A percentile compares a stretch with the other conserved stretches of the same genome.
phyloP scores from a whole-genome alignment of 306 rosid species.

The Trifolium pratense region DNA sequence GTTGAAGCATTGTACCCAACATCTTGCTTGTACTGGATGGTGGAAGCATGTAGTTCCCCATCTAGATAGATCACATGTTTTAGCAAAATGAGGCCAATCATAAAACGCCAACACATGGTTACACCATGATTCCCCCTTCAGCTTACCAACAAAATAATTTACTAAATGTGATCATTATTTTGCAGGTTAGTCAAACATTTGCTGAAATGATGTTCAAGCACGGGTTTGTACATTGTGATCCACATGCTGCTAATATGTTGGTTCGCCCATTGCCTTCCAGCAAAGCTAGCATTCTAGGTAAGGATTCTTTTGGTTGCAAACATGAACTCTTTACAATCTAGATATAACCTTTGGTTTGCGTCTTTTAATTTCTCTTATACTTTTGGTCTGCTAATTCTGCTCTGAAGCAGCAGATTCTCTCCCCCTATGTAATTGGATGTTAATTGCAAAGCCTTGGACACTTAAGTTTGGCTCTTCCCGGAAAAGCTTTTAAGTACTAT shows the following conservation, averaged over 20 bases:
- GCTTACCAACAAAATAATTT: conserved; percentile 22
- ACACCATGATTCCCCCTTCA: not conserved
- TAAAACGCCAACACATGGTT: no score
- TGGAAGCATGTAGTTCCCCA: no score
- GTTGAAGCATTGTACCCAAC: no score
- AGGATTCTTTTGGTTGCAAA: conserved; percentile 40
- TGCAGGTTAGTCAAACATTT: conserved; percentile 90
- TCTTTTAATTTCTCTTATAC: conserved; percentile 14
- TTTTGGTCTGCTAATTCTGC: conserved; percentile 21
- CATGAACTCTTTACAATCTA: conserved; percentile 18
- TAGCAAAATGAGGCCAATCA: no score
- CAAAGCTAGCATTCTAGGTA: conserved; percentile 70
- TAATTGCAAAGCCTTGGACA: conserved; percentile 12
- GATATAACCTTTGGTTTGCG: conserved; percentile 15
- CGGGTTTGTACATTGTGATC: conserved; percentile 99
- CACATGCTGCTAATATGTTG: conserved; percentile 91
- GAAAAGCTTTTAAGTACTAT: not conserved
- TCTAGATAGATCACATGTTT: no score
- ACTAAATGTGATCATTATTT: conserved; percentile 33
- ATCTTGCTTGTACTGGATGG: no score
- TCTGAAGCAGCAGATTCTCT: not conserved
- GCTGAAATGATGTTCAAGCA: conserved; percentile 99
- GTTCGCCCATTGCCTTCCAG: conserved; percentile 84
- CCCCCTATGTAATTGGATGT: conserved; percentile 8
- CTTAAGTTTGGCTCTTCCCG: conserved; percentile 9